These are phyloP conservation scores for Syncephalastrum monosporum DNA, from an alignment of 371 early-diverging fungal species.

Conservation along the genomic window DNA sequence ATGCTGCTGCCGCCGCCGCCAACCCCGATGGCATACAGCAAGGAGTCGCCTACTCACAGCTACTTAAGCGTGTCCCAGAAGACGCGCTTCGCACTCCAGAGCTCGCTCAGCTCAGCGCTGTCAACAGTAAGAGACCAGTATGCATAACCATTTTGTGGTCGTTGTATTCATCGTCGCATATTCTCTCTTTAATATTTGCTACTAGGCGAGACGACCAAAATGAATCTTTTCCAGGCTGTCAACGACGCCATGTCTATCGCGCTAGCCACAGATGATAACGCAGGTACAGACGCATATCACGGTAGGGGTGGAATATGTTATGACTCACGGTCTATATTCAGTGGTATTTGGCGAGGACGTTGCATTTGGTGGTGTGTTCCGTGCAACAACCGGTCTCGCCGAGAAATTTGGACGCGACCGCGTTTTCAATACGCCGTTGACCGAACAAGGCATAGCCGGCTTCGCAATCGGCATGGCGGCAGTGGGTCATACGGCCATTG, in stretches of 20 bases:
- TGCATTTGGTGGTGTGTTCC: constrained; percentile 96
- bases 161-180: too few species aligned
- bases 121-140: constrained; percentile 40
- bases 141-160: neutral
- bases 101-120: constrained; percentile 58
- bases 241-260: constrained; percentile 94
- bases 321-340: constrained; percentile 9
- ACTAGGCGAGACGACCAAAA: constrained; percentile 76
- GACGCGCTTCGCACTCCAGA: constrained; percentile 79
- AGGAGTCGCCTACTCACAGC: constrained; percentile 74
- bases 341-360: constrained; percentile 98
- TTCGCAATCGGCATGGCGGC: constrained; percentile 98
- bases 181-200: too few species aligned
- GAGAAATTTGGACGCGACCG: constrained; percentile 91
- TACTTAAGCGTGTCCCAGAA: constrained; percentile 69
- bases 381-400: constrained; percentile 90
- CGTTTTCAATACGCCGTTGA: constrained; percentile 96
- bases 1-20: constrained; percentile 42
- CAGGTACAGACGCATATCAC: constrained; percentile 47
- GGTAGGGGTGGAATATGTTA: neutral
- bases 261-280: constrained; percentile 85
- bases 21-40: constrained; percentile 82
- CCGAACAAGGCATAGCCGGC: constrained; percentile 96
- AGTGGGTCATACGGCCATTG: constrained; percentile 95
- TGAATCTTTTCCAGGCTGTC: constrained; percentile 94